Base-by-base conservation (phyloP, 2,329 filamentous ascomycete species). In the Fusarium tanahbumbuense region DNA sequence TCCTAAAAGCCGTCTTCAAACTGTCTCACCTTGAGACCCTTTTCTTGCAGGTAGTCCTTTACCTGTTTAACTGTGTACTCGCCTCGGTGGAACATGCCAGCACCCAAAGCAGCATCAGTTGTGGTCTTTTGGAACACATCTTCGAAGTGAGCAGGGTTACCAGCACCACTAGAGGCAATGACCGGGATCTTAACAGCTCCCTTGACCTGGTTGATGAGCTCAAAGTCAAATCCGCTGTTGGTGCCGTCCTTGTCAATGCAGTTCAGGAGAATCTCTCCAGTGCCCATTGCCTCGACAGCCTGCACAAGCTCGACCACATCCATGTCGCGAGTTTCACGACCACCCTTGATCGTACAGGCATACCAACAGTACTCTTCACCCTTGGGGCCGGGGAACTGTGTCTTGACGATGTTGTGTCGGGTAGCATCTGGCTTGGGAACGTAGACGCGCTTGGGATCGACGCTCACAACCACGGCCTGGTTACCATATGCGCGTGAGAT, bases 171-270 rank as follows among this genome's bases (percentile, higher is more conserved):
- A 28, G 92, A 96, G 16, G 96, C 94, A 81, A 99, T 97, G 52
- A 99, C 96, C 9, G 96, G 96, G 71, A 99, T 98, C 77, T 87
- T 92, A 69, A 97, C 88, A 20, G 92, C 89, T n/a, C 78, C 83
- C 83, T 99, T 99, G 64, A 98, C 95, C 78, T 94, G 92, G 53
- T 87, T 83, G 75, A 99, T 93, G 58, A 99, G 86, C 83, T 98
- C 96, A 12, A 97, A 85, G 80, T 99, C 96, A 78, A 98, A 99
- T 2, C 96, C 96, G 73, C 89, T 92, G 82, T 97, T 98, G 60
- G 93, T 96, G 56, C 96, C 96, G 79, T 99, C 96, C 78, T 92
- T 93, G 84, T 99, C 96, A 76, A 99, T 99, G 84, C 94, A 98
- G 82, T 99, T 99, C 60, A 99, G 88, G 54, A 99, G 83, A 62